A percentile compares a stretch with the other conserved stretches of the same genome.
Evolutionary conservation across 2,329 filamentous ascomycete genomes (phyloP).

Genomic region (Sporothrix schenckii): DNA sequence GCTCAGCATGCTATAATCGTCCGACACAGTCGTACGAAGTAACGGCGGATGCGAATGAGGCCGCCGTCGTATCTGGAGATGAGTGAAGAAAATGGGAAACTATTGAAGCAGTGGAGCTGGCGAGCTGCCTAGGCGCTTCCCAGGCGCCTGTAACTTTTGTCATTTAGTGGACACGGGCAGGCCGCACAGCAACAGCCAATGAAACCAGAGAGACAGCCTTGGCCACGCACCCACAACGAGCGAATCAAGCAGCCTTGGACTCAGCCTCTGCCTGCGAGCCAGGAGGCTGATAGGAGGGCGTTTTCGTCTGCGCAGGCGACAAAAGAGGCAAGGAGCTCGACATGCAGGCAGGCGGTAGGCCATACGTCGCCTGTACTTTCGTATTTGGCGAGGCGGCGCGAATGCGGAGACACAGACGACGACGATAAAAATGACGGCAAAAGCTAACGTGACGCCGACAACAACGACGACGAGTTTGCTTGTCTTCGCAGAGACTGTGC

Average conservation of each 20-base stretch:
- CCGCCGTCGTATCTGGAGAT: not conserved
- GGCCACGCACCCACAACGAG: not conserved
- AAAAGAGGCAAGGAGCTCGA: not conserved
- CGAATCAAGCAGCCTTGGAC: not conserved
- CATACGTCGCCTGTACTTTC: too few relatives aligned
- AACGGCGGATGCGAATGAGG: too few relatives aligned
- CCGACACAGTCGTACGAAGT: not conserved
- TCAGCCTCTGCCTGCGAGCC: not conserved
- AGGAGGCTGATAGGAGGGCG: conserved; percentile 17
- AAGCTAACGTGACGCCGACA: not conserved
- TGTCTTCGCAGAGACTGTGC: too few relatives aligned
- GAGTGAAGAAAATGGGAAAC: not conserved
- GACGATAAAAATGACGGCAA: not conserved
- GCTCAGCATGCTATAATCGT: not conserved
- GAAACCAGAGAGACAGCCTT: not conserved
- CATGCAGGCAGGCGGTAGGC: not conserved
- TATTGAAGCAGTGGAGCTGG: too few relatives aligned
- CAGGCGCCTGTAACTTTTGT: not conserved
- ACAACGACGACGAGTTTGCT: too few relatives aligned
- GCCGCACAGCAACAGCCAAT: not conserved
- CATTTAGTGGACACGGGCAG: too few relatives aligned
- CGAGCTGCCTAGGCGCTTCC: not conserved
- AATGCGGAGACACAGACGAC: not conserved
- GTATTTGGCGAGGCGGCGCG: not conserved
- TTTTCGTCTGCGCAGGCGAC: not conserved